Evolutionary conservation across 208 protist genomes (phyloP).

Genomic region (Trypanosoma platydactyli): DNA sequence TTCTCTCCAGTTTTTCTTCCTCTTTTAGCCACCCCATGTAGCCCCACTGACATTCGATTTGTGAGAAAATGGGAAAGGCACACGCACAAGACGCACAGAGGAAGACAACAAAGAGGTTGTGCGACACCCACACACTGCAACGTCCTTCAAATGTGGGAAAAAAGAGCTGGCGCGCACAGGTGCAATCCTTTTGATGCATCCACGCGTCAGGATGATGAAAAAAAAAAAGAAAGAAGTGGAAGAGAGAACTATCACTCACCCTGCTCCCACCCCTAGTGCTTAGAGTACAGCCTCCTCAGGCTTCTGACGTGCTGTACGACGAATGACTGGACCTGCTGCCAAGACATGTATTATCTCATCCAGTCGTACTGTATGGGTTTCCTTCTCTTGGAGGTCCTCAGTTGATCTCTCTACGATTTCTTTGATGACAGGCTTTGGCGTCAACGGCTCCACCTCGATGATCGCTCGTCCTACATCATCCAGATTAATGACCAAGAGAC

Average conservation of each 20-base stretch:
- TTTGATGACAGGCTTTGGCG: constrained; percentile 61
- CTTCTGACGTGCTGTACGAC: constrained; percentile 34
- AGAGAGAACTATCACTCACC: neutral
- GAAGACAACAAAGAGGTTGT: neutral
- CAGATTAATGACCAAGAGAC: constrained; percentile 44
- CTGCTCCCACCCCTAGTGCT: neutral
- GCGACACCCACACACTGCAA: too few relatives aligned
- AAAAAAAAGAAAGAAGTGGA: neutral
- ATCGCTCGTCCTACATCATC: constrained; percentile 50
- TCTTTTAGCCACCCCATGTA: neutral
- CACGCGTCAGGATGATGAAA: neutral
- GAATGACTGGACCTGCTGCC: constrained; percentile 56
- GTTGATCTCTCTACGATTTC: constrained; percentile 66
- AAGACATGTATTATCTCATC: constrained; percentile 67
- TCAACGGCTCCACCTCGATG: constrained; percentile 58
- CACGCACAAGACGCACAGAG: neutral
- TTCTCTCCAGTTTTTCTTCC: too few relatives aligned
- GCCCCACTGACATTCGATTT: neutral
- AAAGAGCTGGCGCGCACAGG: too few relatives aligned
- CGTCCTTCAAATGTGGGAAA: too few relatives aligned
- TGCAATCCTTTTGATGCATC: too few relatives aligned
- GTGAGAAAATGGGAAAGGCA: neutral
- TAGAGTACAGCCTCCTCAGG: constrained; percentile 31
- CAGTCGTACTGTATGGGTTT: constrained; percentile 33
- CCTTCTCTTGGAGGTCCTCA: neutral